Base-by-base conservation (phyloP, 306 rosid genomes). In the Quercus mongolica region DNA sequence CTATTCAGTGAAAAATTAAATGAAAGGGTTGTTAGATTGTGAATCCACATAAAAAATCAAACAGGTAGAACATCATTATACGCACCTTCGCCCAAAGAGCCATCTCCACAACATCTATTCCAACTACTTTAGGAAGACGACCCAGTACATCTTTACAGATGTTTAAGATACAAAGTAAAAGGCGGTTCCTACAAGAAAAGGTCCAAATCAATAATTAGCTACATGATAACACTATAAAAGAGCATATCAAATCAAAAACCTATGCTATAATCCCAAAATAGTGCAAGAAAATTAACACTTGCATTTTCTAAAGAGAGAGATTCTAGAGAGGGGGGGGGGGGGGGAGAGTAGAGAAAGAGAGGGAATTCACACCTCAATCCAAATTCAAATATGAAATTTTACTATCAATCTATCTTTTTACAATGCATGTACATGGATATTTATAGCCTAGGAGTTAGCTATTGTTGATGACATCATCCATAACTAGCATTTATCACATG, bases 61-160 rank as follows among this genome's bases (percentile, higher is more conserved):
- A 86, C 67, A 51, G 81, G 70, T 68, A 83, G 75, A 75, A 78
- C 57, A 77, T 75, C 83, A 78, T 84, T 71, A 78, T 82, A 79
- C 44, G 79, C 77, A 95, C 99, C 99, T 95, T 95, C 61, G 97
- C 99, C 99, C 99, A 93, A 74, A 95, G 96, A 85, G 99, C 99
- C 99, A 95, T 91, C 91, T 95, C 99, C 81, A 95, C 99, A 30
- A 95, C 93, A 90, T 95, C 99, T 63, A 95, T 82, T 70, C 98
- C 98, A 84, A 93, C 94, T 83, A 95, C 94, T 88, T 95, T 95
- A 56, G 99, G 99, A 79, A 93, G 87, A 80, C 92, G 98, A 70
- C 89, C 96, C 73, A 93, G 12, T 62, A 83, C 83, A 82, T 93
- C 99, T 85, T 91, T 93, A 92, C 96, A 93, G 70, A 88, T 86